These are phyloP conservation scores for Ogataea angusta DNA, from an alignment of 805 yeast genomes.

Conservation along the genomic window DNA sequence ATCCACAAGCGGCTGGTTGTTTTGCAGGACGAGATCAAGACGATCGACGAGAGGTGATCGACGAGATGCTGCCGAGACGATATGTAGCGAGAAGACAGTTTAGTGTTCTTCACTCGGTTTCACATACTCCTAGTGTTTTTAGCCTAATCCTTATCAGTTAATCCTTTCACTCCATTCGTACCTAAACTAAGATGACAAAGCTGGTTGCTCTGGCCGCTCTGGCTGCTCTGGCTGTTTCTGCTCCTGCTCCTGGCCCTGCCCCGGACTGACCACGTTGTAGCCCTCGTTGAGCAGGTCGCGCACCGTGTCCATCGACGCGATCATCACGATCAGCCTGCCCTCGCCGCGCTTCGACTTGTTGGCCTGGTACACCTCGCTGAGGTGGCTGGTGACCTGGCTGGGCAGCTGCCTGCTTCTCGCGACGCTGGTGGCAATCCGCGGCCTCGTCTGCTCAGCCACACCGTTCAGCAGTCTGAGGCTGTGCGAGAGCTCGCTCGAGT, in stretches of 20 bases:
- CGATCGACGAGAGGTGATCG: slow-evolving; percentile 6
- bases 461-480: slow-evolving; percentile 41
- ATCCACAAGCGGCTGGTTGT: slow-evolving; percentile 36
- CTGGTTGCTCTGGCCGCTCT: background rate
- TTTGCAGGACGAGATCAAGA: slow-evolving; percentile 34
- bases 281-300: slow-evolving; percentile 23
- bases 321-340: slow-evolving; percentile 28
- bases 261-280: slow-evolving; percentile 14
- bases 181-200: slow-evolving; percentile 16
- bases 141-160: no score
- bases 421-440: slow-evolving; percentile 31
- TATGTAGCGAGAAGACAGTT: background rate
- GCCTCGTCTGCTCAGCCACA: slow-evolving; percentile 37
- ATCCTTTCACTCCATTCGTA: slow-evolving; percentile 4
- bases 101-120: slow-evolving; percentile 3
- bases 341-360: slow-evolving; percentile 40
- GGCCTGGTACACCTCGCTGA: slow-evolving; percentile 36
- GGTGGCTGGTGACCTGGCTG: slow-evolving; percentile 33
- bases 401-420: slow-evolving; percentile 34
- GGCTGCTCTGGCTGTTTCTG: background rate
- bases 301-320: slow-evolving; percentile 33
- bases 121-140: no score
- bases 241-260: background rate
- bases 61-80: background rate
- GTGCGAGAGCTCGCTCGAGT: slow-evolving; percentile 55